A percentile compares a stretch with the other conserved stretches of the same genome.
phyloP scores from a whole-genome alignment of 139 green algal species.

The Gonium pectorale region DNA sequence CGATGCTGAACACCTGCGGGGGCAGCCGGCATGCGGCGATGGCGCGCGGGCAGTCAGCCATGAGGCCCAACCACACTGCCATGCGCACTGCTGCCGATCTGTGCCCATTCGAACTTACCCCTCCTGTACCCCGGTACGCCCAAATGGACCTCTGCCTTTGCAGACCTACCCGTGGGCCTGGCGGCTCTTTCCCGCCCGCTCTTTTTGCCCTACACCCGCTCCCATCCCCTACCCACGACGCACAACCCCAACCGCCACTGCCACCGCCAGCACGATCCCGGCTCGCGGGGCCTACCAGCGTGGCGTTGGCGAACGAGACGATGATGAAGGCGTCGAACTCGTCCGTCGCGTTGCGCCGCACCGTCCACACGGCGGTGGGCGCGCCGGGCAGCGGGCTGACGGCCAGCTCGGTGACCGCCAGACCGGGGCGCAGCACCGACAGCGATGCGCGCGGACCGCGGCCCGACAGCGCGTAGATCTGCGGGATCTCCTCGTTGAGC shows the following conservation, averaged over 20 bases:
- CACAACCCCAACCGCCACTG: neutral
- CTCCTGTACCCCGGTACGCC: too few species aligned
- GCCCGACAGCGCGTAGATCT: constrained; percentile 93
- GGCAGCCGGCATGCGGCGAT: neutral
- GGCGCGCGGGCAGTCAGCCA: neutral
- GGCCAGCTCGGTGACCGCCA: constrained; percentile 94
- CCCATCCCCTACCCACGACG: too few species aligned
- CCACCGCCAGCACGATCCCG: neutral
- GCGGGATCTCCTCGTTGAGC: constrained; percentile 88
- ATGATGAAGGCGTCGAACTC: constrained; percentile 97
- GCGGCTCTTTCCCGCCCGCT: too few species aligned
- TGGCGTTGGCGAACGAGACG: constrained; percentile 97
- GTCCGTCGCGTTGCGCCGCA: constrained; percentile 74
- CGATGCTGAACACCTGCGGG: constrained; percentile 77
- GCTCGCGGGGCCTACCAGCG: constrained; percentile 77
- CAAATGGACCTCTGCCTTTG: too few species aligned
- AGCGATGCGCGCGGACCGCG: constrained; percentile 85
- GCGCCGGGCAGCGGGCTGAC: constrained; percentile 89
- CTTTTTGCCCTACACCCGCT: too few species aligned
- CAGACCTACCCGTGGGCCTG: too few species aligned
- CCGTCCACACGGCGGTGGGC: constrained; percentile 93
- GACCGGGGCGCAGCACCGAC: constrained; percentile 90
- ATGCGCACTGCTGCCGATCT: too few species aligned
- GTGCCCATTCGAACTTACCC: too few species aligned
- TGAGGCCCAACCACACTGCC: too few species aligned